Evolutionary conservation across 192 early-diverging fungal species (phyloP).

Genomic region (Podila verticillata): DNA sequence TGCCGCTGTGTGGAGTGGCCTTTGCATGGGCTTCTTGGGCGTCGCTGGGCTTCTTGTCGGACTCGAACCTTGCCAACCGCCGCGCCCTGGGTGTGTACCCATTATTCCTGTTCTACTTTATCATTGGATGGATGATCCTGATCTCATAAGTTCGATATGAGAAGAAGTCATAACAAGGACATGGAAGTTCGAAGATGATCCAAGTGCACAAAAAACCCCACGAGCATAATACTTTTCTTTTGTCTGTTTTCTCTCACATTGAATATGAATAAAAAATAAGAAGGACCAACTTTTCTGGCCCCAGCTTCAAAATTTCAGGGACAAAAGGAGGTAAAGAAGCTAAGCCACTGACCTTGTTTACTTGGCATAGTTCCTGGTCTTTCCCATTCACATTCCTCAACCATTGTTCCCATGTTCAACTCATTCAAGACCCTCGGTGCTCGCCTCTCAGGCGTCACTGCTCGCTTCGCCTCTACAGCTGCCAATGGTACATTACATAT

Average conservation of each 20-base stretch:
- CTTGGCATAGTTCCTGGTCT: neutral
- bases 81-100: slow-evolving; percentile 92
- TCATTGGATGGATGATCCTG: slow-evolving; percentile 94
- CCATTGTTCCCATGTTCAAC: neutral
- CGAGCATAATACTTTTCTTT: neutral
- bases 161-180: neutral
- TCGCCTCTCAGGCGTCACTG: slow-evolving; percentile 29
- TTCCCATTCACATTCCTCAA: neutral
- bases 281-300: neutral
- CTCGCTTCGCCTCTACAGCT: slow-evolving; percentile 47
- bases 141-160: slow-evolving; percentile 63
- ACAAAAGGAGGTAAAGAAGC: neutral
- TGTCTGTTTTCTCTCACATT: neutral
- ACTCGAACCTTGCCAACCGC: slow-evolving; percentile 87
- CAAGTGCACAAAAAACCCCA: neutral
- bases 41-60: slow-evolving; percentile 90
- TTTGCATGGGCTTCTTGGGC: slow-evolving; percentile 95
- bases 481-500: slow-evolving; percentile 21
- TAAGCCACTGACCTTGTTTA: slow-evolving; percentile 4
- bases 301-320: neutral
- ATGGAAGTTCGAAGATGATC: neutral
- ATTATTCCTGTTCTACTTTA: slow-evolving; percentile 93
- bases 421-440: slow-evolving; percentile 45
- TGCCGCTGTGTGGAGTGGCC: slow-evolving; percentile 77
- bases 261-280: neutral